Conservation (phyloP, 805 yeast species). For the Myxozyma udenii region DNA sequence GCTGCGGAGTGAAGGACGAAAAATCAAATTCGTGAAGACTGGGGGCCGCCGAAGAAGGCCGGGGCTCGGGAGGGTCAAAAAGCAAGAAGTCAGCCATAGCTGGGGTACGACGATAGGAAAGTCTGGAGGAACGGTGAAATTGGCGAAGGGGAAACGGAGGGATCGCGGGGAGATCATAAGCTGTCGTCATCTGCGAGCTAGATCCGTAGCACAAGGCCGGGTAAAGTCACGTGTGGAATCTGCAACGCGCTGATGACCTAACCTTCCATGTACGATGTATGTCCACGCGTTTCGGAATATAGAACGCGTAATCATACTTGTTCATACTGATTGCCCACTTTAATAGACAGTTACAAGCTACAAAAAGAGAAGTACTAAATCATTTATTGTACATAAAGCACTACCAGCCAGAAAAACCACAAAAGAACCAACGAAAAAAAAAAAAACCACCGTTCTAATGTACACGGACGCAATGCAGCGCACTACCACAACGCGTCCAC, state of each 20-base stretch:
- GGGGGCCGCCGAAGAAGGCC: constrained; percentile 22
- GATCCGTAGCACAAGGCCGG: no score
- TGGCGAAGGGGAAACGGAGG: background rate
- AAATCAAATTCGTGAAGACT: background rate
- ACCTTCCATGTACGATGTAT: no score
- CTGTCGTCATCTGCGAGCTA: no score
- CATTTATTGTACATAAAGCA: background rate
- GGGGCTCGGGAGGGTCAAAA: constrained; percentile 21
- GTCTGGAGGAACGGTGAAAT: background rate
- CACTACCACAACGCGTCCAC: constrained; percentile 1
- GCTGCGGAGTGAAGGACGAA: background rate
- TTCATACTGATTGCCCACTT: no score
- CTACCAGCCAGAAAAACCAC: background rate
- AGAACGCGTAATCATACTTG: no score
- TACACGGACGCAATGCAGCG: constrained; percentile 12
- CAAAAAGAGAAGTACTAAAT: background rate
- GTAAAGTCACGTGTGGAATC: no score
- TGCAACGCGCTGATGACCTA: no score
- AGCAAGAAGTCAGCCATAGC: constrained; percentile 27
- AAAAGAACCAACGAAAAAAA: no score
- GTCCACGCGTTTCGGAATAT: no score
- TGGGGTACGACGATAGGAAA: background rate
- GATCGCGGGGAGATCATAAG: background rate
- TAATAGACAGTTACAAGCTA: background rate
- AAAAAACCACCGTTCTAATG: constrained; percentile 3